phyloP scores from a whole-genome alignment of 2,329 filamentous ascomycete species.

The Beauveria caledonica region DNA sequence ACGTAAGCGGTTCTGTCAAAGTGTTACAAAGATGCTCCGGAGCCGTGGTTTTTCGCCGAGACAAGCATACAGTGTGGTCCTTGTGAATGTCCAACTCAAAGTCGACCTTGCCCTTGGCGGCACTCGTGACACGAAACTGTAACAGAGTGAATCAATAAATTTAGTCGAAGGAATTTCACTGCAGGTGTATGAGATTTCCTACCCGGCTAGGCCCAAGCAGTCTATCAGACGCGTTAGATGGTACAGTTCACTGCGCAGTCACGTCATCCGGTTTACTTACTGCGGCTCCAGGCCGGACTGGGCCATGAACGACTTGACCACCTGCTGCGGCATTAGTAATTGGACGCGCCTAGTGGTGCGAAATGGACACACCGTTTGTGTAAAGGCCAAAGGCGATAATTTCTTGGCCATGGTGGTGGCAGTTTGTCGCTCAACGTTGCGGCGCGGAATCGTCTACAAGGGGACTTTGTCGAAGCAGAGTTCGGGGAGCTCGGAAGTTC shows the following conservation, averaged over 20 bases:
- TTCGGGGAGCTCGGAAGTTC: background rate
- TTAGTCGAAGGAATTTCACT: too few relatives aligned
- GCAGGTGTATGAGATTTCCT: background rate
- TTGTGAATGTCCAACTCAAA: slow-evolving; percentile 70
- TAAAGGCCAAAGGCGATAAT: slow-evolving; percentile 27
- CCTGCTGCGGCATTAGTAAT: slow-evolving; percentile 40
- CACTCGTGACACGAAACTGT: slow-evolving; percentile 60
- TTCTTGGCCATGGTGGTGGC: slow-evolving; percentile 25
- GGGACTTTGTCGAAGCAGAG: background rate
- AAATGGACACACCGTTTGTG: slow-evolving; percentile 22
- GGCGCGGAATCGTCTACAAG: background rate
- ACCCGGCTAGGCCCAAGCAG: slow-evolving; percentile 14
- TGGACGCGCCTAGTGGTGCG: background rate
- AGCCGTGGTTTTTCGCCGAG: too few relatives aligned
- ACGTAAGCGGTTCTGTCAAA: slow-evolving; percentile 58
- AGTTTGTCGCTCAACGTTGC: background rate
- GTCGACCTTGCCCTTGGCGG: slow-evolving; percentile 58
- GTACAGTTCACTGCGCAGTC: slow-evolving; percentile 10
- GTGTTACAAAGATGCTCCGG: background rate
- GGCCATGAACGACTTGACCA: slow-evolving; percentile 75
- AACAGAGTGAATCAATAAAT: background rate
- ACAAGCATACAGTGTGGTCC: slow-evolving; percentile 57
- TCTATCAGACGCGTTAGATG: slow-evolving; percentile 5
- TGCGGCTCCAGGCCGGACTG: slow-evolving; percentile 84
- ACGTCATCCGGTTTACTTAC: slow-evolving; percentile 36